Evolutionary conservation across 345 rosid species (phyloP).

Genomic region (Murraya koenigii): DNA sequence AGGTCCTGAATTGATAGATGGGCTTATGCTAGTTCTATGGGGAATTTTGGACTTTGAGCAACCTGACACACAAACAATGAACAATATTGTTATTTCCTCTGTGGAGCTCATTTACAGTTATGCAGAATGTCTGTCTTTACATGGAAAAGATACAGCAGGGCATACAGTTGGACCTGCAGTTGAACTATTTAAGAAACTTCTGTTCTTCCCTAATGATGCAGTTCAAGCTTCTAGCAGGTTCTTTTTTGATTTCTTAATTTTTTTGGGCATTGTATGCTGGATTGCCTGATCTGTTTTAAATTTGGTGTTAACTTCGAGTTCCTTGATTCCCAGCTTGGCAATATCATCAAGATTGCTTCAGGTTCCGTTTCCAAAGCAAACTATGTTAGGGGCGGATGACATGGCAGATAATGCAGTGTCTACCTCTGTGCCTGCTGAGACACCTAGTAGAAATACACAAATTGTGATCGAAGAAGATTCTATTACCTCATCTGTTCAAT

Average conservation of each 20-base stretch:
- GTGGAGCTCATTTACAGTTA: conserved; percentile 93
- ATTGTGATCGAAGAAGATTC: conserved; percentile 96
- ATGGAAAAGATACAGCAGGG: conserved; percentile 58
- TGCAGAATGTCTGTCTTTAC: conserved; percentile 93
- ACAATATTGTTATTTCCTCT: conserved; percentile 79
- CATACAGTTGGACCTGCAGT: conserved; percentile 90
- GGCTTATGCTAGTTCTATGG: conserved; percentile 93
- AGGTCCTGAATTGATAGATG: conserved; percentile 94
- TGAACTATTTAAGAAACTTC: conserved; percentile 70
- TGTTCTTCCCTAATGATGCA: conserved; percentile 75
- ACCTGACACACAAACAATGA: conserved; percentile 92
- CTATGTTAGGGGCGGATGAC: conserved; percentile 83
- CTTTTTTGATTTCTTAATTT: neutral
- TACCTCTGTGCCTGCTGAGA: conserved; percentile 52
- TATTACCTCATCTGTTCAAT: conserved; percentile 91
- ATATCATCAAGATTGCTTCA: conserved; percentile 97
- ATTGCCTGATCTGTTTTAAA: neutral
- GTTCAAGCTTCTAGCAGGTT: conserved; percentile 99
- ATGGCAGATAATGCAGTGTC: conserved; percentile 57
- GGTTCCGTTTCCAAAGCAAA: conserved; percentile 98
- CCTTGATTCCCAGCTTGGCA: conserved; percentile 69
- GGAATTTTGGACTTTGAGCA: conserved; percentile 92
- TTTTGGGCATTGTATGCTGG: conserved; percentile 1
- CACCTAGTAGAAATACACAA: conserved; percentile 63
- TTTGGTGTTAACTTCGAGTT: conserved; percentile 18